Percentiles rank a stretch among this genome's conserved stretches.
Evolutionary conservation across 805 yeast species (phyloP).

Genomic region (Pichia nakasei): DNA sequence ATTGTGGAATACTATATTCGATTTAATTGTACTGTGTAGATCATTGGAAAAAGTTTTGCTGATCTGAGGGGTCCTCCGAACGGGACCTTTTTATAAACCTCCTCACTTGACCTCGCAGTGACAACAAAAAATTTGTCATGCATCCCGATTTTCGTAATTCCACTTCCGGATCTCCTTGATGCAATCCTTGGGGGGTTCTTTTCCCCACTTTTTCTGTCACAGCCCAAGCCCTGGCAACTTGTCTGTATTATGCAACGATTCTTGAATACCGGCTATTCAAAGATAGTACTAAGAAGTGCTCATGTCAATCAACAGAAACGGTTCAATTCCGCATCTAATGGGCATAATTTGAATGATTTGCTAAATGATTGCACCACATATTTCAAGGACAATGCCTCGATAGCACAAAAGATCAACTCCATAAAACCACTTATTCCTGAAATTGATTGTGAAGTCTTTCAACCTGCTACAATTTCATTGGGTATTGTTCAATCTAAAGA

Average conservation of each 20-base stretch:
- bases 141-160: too few relatives aligned
- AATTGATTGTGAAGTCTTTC: conserved; percentile 7
- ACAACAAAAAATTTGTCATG: too few relatives aligned
- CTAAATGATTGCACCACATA: background rate
- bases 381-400: conserved; percentile 3
- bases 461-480: conserved; percentile 19
- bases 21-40: too few relatives aligned
- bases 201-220: too few relatives aligned
- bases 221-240: too few relatives aligned
- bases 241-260: background rate
- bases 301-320: background rate
- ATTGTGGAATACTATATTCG: too few relatives aligned
- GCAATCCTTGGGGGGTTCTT: too few relatives aligned
- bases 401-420: conserved; percentile 12
- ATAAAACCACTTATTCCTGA: conserved; percentile 13
- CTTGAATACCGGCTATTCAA: background rate
- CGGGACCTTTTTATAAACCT: too few relatives aligned
- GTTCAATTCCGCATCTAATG: background rate
- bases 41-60: too few relatives aligned
- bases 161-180: too few relatives aligned
- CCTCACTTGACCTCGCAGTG: too few relatives aligned
- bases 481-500: conserved; percentile 21
- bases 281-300: background rate
- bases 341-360: background rate
- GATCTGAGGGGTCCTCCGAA: too few relatives aligned